Evolutionary conservation across 2,329 filamentous ascomycete species (phyloP), one percentile per base, ranked within the genome.

Genomic region (Alternaria rosae): DNA sequence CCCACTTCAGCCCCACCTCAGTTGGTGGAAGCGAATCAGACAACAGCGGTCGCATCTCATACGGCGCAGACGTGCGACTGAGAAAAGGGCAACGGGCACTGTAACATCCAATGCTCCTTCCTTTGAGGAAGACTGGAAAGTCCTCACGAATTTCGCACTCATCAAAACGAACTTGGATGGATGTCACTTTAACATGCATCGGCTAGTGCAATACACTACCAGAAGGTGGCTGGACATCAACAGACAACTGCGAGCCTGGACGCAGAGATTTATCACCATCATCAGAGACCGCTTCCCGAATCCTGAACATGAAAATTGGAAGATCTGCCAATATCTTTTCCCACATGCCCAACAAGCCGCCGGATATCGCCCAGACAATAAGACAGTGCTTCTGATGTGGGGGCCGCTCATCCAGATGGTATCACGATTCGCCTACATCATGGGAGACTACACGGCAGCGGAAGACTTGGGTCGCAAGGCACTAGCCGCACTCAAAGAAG

Each of bases 181-280:
- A 20, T 21, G 26, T 5, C 47, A 50, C 21, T 50, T 50, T 17
- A 20, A 20, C 11, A 50, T 50, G 47, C 25, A 50, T 26, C 25
- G 47, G 17, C 26, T 50, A 20, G 47, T 50, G 17, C 47, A 50
- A 21, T 50, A 35, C 11, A 35, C 47, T 13, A 50, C 47, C 10
- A 50, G 13, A 26, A 30, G 25, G 26, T 50, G 47, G 47, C 20
- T 50, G 25, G 47, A 30, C 10, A 17, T 30, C 25, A 30, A 50
- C 8, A 6, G 44, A 9, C 21, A 47, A 12, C 44, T 47, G 2
- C 66, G 71, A 11, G 45, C 23, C 13, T 79, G 75, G 77, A 72
- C 61, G 54, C 55, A 64, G 15, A 57, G 28, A 55, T 76, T 68
- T 58, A 66, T 77, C 11, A 7, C 21, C 12, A 47, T 47, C 20